phyloP scores from a whole-genome alignment of 352 stramenopile species.

The Plasmopara muralis region DNA sequence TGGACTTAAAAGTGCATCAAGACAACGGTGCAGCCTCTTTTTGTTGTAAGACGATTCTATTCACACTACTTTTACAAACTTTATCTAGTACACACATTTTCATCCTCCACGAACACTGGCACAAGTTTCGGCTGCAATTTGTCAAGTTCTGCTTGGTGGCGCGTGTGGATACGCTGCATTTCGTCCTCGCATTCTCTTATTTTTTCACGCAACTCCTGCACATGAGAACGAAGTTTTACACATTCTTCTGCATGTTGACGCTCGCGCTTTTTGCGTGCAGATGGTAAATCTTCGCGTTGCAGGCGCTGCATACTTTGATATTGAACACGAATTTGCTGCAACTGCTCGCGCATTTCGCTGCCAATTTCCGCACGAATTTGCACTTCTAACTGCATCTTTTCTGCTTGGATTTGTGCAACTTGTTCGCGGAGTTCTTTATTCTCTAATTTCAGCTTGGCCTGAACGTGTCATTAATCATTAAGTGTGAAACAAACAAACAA shows the following conservation, averaged over 20 bases:
- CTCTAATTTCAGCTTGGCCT: constrained; percentile 47
- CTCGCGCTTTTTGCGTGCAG: constrained; percentile 33
- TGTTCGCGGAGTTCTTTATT: constrained; percentile 57
- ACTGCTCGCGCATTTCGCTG: constrained; percentile 61
- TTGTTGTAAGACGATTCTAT: no score
- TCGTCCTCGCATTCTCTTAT: constrained; percentile 76
- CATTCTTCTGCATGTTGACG: constrained; percentile 40
- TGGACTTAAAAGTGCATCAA: no score
- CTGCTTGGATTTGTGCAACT: constrained; percentile 37
- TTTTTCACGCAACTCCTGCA: constrained; percentile 60
- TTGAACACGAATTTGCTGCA: constrained; percentile 55
- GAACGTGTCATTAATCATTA: neutral
- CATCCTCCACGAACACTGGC: constrained; percentile 20
- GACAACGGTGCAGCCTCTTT: no score
- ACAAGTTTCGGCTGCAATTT: constrained; percentile 24
- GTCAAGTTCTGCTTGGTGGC: constrained; percentile 37
- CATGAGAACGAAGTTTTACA: constrained; percentile 45
- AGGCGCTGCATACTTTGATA: constrained; percentile 39
- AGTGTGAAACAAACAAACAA: constrained; percentile 2
- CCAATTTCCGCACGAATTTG: constrained; percentile 56
- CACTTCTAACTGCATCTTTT: constrained; percentile 59
- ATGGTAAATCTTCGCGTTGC: constrained; percentile 28
- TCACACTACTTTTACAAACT: neutral
- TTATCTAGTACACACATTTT: constrained; percentile 6
- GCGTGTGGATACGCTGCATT: constrained; percentile 66